Percentiles rank a stretch among this genome's conserved stretches.
phyloP scores from a whole-genome alignment of 805 yeast species.

The Teunomyces aglyptinius region DNA sequence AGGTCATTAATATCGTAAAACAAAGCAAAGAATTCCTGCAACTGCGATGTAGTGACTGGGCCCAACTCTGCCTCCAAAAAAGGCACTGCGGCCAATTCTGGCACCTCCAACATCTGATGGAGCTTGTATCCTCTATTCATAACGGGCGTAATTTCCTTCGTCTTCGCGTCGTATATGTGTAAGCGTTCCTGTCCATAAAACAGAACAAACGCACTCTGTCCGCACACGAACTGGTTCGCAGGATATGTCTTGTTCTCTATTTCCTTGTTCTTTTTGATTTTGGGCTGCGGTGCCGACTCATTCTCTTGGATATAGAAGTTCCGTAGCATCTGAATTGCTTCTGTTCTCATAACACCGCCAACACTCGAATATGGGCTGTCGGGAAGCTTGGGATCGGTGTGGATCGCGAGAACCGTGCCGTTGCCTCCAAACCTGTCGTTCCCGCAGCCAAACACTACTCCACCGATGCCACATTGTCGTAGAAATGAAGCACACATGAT shows the following conservation, averaged over 20 bases:
- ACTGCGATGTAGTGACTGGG: slow-evolving; percentile 13
- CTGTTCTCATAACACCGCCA: slow-evolving; percentile 79
- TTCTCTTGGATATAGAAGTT: slow-evolving; percentile 85
- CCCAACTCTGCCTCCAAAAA: slow-evolving; percentile 15
- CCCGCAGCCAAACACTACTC: slow-evolving; percentile 87
- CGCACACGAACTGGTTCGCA: slow-evolving; percentile 50
- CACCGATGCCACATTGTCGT: slow-evolving; percentile 70
- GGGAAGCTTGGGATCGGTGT: slow-evolving; percentile 17
- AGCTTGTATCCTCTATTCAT: slow-evolving; percentile 19
- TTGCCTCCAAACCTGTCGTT: slow-evolving; percentile 97
- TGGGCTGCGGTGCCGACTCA: slow-evolving; percentile 78
- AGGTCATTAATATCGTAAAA: slow-evolving; percentile 26
- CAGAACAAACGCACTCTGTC: slow-evolving; percentile 46
- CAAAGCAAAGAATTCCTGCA: slow-evolving; percentile 20
- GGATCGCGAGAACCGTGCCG: slow-evolving; percentile 72
- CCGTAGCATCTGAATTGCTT: slow-evolving; percentile 78
- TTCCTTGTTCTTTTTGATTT: slow-evolving; percentile 66
- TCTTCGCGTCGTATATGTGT: slow-evolving; percentile 8
- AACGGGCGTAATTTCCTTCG: slow-evolving; percentile 27
- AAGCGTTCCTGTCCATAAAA: slow-evolving; percentile 46
- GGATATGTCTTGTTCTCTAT: slow-evolving; percentile 61
- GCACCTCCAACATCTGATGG: slow-evolving; percentile 7
- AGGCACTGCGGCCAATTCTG: slow-evolving; percentile 9
- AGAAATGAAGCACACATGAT: slow-evolving; percentile 96
- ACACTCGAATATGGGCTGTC: slow-evolving; percentile 48